Evolutionary conservation across 352 stramenopile species (phyloP), one percentile per base, ranked within the genome.

Genomic region (Achlya hypogyna): DNA sequence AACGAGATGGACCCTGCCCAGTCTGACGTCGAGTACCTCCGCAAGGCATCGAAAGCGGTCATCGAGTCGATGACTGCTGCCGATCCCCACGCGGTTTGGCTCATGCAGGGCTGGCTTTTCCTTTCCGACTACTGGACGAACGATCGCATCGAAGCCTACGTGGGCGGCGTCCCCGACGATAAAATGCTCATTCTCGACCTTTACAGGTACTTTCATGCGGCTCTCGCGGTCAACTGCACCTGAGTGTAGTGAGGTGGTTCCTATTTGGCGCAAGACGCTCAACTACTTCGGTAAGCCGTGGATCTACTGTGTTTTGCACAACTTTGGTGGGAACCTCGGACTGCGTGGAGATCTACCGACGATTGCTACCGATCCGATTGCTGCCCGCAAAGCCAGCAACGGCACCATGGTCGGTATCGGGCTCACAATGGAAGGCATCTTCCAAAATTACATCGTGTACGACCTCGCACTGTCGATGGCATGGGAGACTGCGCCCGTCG

Each of bases 361-460:
- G 6, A 40, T 89, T 4, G 84, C 66, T 0, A 77, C 53, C 3
- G 79, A 86, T 31, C 84, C 82, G 0, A 72, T 87, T 31, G 31
- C 71, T 22, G 80, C 82, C 3, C 73, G 72, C 16, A 56, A 65
- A 1, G 72, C 56, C 20, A 88, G 80, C 63, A 74, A 79, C 32
- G 81, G 79, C 6, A 89, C 83, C 12, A 89, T 93, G 82, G 72
- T 83, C 20, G 84, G 84, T 31, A 69, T 93, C 6, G 84, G 84
- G 0, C 70, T 91, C 29, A 91, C 82, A 0, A 93, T 93, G 82
- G 84, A 93, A 71, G 84, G 84, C 25, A 93, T 93, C 62, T 90
- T 85, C 67, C 81, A 93, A 54, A 93, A 93, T 75, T 93, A 93
- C 60, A 74, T 91, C 0, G 81, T 93, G 38, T 93, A 93, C 62